Percentiles rank a stretch among this genome's conserved stretches.
Evolutionary conservation across 2,329 filamentous ascomycete genomes (phyloP).

Genomic region (Penicillium occitanis): DNA sequence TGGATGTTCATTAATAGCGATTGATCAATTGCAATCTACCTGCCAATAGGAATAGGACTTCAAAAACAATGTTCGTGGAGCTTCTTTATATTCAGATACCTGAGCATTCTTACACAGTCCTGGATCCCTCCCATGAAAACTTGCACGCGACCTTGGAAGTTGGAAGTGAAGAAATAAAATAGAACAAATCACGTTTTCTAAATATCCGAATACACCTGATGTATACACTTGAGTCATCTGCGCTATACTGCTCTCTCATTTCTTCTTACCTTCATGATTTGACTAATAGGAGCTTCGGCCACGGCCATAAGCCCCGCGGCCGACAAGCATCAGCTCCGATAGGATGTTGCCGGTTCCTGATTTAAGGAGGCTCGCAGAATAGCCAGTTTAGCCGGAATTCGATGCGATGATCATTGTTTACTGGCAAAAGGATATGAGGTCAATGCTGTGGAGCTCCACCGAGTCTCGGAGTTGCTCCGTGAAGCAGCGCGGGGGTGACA

Average conservation of each 20-base stretch:
- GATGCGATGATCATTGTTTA: not conserved
- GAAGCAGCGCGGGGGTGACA: not conserved
- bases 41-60: not conserved
- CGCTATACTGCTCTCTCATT: not conserved
- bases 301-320: not conserved
- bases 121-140: not conserved
- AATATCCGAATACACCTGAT: too few relatives aligned
- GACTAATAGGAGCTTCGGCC: not conserved
- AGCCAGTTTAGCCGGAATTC: conserved; percentile 2
- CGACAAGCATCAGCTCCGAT: not conserved
- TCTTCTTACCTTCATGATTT: not conserved
- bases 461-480: conserved; percentile 16
- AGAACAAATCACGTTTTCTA: not conserved
- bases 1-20: not conserved
- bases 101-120: not conserved
- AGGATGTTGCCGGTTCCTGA: not conserved
- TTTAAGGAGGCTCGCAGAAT: too few relatives aligned
- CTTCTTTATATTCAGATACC: not conserved
- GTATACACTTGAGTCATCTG: not conserved
- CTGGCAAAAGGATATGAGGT: not conserved
- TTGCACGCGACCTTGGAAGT: not conserved
- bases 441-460: conserved; percentile 1
- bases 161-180: not conserved
- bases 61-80: not conserved
- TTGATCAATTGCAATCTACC: not conserved